Percentiles rank a stretch among this genome's conserved stretches.
These are phyloP conservation scores for Colletotrichum tamarilloi DNA, from an alignment of 2,329 filamentous ascomycete genomes.

Conservation along the genomic window DNA sequence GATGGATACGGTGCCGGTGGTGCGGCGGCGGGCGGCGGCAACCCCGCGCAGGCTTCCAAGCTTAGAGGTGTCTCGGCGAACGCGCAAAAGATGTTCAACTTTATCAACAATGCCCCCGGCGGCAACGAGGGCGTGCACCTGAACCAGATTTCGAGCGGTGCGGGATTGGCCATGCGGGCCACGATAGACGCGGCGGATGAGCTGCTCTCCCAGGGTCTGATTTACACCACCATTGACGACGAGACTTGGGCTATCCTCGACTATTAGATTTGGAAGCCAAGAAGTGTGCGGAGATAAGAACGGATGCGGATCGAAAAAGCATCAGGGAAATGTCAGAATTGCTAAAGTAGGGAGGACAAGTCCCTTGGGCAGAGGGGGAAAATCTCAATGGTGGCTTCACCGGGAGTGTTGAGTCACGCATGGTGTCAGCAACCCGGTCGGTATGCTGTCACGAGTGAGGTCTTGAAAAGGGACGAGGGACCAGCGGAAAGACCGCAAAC, in stretches of 20 bases:
- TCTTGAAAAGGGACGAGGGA: not conserved
- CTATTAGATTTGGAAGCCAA: constrained; percentile 51
- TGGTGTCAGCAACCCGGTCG: not conserved
- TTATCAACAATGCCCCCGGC: constrained; percentile 74
- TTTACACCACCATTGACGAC: constrained; percentile 94
- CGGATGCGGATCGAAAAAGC: not conserved
- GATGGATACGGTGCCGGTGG: constrained; percentile 51
- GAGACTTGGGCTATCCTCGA: constrained; percentile 91
- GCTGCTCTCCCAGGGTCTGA: constrained; percentile 76
- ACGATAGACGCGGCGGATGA: constrained; percentile 85
- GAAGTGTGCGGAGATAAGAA: not conserved
- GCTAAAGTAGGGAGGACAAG: not conserved
- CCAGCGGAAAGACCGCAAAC: not conserved
- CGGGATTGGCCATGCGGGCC: constrained; percentile 75
- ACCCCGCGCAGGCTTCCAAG: constrained; percentile 48
- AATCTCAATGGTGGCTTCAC: not conserved
- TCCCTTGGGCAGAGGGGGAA: not conserved
- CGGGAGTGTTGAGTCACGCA: not conserved
- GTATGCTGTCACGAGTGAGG: not conserved
- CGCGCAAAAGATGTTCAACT: constrained; percentile 78
- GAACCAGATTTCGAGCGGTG: constrained; percentile 76
- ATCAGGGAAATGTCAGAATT: not conserved
- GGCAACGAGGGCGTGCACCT: constrained; percentile 87
- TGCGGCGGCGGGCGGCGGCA: constrained; percentile 49
- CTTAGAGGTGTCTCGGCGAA: constrained; percentile 61